Base-by-base conservation (phyloP, 345 rosid species). In the Brassica juncea region DNA sequence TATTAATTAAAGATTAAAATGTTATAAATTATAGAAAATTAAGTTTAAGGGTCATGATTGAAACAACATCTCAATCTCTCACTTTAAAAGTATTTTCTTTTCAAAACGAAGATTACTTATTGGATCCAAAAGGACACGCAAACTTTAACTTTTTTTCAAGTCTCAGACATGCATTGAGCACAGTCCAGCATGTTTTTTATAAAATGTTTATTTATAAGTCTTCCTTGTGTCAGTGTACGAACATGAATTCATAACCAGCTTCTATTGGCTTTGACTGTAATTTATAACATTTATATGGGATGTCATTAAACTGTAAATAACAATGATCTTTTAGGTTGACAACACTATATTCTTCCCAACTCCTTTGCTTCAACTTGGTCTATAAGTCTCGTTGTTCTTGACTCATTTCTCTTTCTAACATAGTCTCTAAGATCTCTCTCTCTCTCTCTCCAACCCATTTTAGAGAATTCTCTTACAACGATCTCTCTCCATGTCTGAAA, bases 291-390 rank as follows among this genome's bases (percentile, higher is more conserved):
- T 2, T 2, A 16, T 42, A 28, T 59, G 67, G 72, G 58, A 4
- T 23, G 25, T 23, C 25, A 23, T 4, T 14, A 57, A 37, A 66
- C 16, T n/a, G 39, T 66, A 66, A 75, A 66, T 34, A 34, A 6
- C 37, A 34, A 34, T 34, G 37, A 34, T 34, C 37, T 6, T 34
- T 34, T 34, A 34, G 8, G 7, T 34, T 8, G 6, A 34, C 37
- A 34, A 34, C 37, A 69, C 65, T 77, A 42, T n/a, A 0, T 49
- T n/a, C 10, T 0, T 5, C 14, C 3, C 11, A 68, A 42, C 11
- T 68, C 74, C 19, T 75, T 39, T 25, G 34, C 59, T 68, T 59
- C 80, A 1, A 58, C 59, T 11, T 44, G 11, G 25, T 15, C 16
- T 15, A 54, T 54, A 54, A 54, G 15, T 15, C 2, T 0, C 59